Evolutionary conservation across 768 basidiomycete species (phyloP).

Genomic region (Trametopsis cervina): DNA sequence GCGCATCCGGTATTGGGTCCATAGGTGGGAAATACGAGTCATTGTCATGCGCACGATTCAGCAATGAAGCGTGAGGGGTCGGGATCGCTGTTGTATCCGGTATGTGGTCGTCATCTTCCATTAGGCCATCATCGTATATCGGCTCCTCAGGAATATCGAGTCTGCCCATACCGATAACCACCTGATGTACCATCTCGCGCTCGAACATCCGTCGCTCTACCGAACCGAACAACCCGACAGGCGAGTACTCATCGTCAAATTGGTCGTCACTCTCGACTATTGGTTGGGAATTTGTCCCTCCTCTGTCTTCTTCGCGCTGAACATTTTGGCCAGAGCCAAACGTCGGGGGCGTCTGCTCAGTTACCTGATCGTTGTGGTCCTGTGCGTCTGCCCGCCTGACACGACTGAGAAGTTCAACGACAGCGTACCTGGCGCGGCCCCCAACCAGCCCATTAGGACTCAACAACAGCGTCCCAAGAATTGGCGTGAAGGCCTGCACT

Average conservation of each 20-base stretch:
- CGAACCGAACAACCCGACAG: slow-evolving; percentile 41
- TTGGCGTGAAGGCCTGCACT: slow-evolving; percentile 85
- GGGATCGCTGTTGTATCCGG: slow-evolving; percentile 12
- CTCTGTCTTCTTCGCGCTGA: slow-evolving; percentile 2
- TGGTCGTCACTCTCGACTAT: slow-evolving; percentile 3
- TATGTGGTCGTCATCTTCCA: slow-evolving; percentile 2
- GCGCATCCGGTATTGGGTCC: background rate
- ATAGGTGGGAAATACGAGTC: slow-evolving; percentile 15
- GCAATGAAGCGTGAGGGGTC: slow-evolving; percentile 6
- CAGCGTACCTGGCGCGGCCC: slow-evolving; percentile 61
- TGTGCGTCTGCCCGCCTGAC: slow-evolving; percentile 54
- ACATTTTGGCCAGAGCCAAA: background rate
- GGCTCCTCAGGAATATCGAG: slow-evolving; percentile 35
- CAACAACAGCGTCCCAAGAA: slow-evolving; percentile 82
- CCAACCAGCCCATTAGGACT: slow-evolving; percentile 71
- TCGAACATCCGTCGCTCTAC: slow-evolving; percentile 62
- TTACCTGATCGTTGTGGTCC: slow-evolving; percentile 9
- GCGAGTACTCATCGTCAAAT: slow-evolving; percentile 28
- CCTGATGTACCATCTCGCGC: slow-evolving; percentile 75
- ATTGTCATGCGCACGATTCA: background rate
- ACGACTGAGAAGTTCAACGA: slow-evolving; percentile 72
- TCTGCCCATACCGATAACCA: slow-evolving; percentile 85
- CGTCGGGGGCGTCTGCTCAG: background rate
- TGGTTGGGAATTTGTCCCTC: background rate
- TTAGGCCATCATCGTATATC: background rate